Conservation (phyloP, 169 alveolate species). For the Plasmodium gallinaceum region DNA sequence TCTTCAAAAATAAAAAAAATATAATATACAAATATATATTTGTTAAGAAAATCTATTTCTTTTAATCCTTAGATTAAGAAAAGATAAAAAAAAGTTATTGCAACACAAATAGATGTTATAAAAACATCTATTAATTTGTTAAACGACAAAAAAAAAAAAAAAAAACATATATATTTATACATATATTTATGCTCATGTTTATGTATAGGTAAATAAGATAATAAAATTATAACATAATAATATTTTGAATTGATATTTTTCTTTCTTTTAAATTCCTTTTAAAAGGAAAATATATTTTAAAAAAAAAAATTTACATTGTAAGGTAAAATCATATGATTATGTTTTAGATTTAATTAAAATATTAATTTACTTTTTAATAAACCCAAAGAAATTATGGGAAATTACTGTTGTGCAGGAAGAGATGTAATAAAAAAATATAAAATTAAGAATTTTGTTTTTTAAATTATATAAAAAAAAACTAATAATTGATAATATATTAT, state of each 20-base stretch:
- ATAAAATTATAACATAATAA: conserved; percentile 11
- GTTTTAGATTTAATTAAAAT: conserved; percentile 68
- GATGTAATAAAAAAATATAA: conserved; percentile 77
- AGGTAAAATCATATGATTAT: conserved; percentile 65
- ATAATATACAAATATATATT: conserved; percentile 13
- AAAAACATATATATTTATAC: conserved; percentile 21
- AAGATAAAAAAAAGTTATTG: conserved; percentile 14
- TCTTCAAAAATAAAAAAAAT: conserved; percentile 41
- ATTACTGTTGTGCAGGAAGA: conserved; percentile 86
- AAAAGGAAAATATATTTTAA: conserved; percentile 8
- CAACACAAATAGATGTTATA: conserved; percentile 24
- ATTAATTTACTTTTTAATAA: conserved; percentile 15
- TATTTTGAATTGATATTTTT: conserved; percentile 6
- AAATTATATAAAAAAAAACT: neutral
- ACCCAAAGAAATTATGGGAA: conserved; percentile 81
- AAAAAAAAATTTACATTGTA: conserved; percentile 11
- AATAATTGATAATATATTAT: neutral
- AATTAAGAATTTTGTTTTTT: neutral
- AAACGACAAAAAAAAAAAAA: conserved; percentile 2
- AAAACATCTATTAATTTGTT: conserved; percentile 34
- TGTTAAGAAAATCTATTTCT: conserved; percentile 14
- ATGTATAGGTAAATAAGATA: conserved; percentile 25
- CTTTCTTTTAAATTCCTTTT: conserved; percentile 4
- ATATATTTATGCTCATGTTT: conserved; percentile 16
- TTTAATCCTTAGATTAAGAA: conserved; percentile 13